Conservation (phyloP, 257 asterid species). For the Marsdenia floribunda region DNA sequence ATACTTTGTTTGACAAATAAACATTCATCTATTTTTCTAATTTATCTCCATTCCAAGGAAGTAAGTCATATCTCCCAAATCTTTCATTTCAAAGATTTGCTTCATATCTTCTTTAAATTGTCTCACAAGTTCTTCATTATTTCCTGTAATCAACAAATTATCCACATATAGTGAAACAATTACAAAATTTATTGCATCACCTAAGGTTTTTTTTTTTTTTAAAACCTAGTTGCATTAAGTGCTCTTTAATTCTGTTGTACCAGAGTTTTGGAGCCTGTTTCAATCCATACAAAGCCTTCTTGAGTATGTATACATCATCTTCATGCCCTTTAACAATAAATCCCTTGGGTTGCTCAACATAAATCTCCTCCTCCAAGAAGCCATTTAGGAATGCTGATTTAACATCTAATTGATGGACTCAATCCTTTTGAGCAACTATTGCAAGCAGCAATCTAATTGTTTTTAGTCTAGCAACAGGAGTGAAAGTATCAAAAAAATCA, state of each 20-base stretch:
- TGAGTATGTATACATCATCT: neutral
- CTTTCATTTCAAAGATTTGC: slow-evolving; percentile 3
- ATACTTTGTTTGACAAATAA: neutral
- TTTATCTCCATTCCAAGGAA: slow-evolving; percentile 2
- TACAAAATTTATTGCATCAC: neutral
- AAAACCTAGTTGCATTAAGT: neutral
- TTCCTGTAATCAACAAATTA: neutral
- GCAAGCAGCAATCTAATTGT: neutral
- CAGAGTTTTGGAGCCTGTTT: neutral
- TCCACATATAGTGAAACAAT: neutral
- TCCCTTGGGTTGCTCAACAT: neutral
- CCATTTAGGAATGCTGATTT: neutral
- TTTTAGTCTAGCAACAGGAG: neutral
- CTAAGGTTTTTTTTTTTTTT: neutral
- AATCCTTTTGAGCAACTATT: neutral
- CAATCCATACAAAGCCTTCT: neutral
- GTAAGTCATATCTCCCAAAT: neutral
- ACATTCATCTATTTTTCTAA: neutral
- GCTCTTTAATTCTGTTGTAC: no score
- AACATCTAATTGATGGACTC: neutral
- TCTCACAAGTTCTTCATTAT: neutral
- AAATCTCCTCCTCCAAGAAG: neutral
- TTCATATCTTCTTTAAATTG: slow-evolving; percentile 3
- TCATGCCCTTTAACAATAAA: neutral
- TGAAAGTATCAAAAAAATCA: no score